phyloP scores from a whole-genome alignment of 169 alveolate genomes.

The Cryptosporidium viatorum region DNA sequence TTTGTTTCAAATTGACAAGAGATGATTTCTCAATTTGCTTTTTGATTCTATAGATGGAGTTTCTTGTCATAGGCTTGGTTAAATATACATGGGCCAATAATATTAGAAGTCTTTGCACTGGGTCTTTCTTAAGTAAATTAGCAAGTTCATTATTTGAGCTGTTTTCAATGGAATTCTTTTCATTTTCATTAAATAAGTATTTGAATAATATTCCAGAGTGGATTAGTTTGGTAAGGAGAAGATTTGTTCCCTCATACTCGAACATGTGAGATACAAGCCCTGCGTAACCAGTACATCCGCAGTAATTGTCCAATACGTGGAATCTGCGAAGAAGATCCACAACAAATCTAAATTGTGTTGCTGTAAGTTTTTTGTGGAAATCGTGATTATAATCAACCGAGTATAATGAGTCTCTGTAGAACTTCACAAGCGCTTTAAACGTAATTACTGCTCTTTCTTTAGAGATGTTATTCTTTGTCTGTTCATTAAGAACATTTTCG shows the following conservation, averaged over 20 bases:
- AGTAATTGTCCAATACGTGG: slow-evolving; percentile 47
- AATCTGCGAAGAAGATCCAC: slow-evolving; percentile 57
- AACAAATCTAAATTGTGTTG: slow-evolving; percentile 57
- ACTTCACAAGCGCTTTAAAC: slow-evolving; percentile 60
- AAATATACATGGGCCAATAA: slow-evolving; percentile 45
- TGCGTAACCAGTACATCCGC: slow-evolving; percentile 72
- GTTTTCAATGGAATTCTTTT: background rate
- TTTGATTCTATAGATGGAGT: slow-evolving; percentile 16
- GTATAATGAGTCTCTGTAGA: slow-evolving; percentile 63
- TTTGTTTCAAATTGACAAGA: slow-evolving; percentile 15
- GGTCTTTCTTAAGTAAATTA: slow-evolving; percentile 23
- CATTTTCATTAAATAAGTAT: slow-evolving; percentile 23
- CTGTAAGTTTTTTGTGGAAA: slow-evolving; percentile 59
- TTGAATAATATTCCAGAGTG: slow-evolving; percentile 57
- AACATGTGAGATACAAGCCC: slow-evolving; percentile 70
- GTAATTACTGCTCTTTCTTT: slow-evolving; percentile 66
- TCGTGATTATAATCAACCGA: slow-evolving; percentile 62
- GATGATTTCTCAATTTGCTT: slow-evolving; percentile 58
- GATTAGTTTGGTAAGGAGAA: slow-evolving; percentile 33
- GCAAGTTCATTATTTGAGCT: slow-evolving; percentile 3
- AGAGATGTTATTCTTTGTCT: slow-evolving; percentile 16
- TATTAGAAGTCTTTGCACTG: slow-evolving; percentile 52
- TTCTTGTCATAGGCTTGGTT: slow-evolving; percentile 67
- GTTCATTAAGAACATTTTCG: slow-evolving; percentile 51
- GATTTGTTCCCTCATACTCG: slow-evolving; percentile 68